A percentile compares a stretch with the other conserved stretches of the same genome.
These are phyloP conservation scores for Cryphonectria japonica DNA, from an alignment of 2,329 filamentous ascomycete species.

Conservation along the genomic window DNA sequence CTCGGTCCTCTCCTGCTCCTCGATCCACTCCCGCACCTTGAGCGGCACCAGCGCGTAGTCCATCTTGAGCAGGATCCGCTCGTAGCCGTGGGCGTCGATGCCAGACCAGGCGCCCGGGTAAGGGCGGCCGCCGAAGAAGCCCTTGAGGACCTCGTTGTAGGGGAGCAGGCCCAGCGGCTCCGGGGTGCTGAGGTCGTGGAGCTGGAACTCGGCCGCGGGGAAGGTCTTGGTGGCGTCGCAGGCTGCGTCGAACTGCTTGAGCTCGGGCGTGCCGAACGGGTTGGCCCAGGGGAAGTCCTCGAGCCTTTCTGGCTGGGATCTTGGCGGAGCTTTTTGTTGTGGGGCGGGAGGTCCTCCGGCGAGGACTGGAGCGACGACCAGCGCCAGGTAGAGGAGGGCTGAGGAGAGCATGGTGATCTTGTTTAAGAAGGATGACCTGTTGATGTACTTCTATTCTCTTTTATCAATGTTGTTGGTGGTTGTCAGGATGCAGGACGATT, in stretches of 20 bases:
- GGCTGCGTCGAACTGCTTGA: conserved; percentile 38
- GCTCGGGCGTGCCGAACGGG: conserved; percentile 41
- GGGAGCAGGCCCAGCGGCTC: conserved; percentile 45
- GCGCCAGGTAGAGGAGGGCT: conserved; percentile 30
- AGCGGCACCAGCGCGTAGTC: conserved; percentile 48
- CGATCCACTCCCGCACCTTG: conserved; percentile 52
- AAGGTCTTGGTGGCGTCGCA: conserved; percentile 44
- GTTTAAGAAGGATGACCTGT: conserved; percentile 21
- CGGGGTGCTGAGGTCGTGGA: conserved; percentile 46
- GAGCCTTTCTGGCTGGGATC: conserved; percentile 41
- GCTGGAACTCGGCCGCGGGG: conserved; percentile 46
- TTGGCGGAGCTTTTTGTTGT: conserved; percentile 30
- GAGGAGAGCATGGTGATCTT: conserved; percentile 16
- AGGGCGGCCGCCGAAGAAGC: conserved; percentile 44
- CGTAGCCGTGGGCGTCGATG: conserved; percentile 54
- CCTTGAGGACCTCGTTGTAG: conserved; percentile 46
- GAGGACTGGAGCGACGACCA: conserved; percentile 32
- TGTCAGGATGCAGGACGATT: not conserved
- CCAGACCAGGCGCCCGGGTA: conserved; percentile 59
- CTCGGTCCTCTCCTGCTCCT: conserved; percentile 43
- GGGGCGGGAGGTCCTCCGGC: conserved; percentile 32
- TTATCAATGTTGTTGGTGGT: not conserved
- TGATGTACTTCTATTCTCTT: not conserved
- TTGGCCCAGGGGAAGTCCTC: conserved; percentile 47
- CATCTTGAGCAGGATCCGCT: conserved; percentile 53